Evolutionary conservation across 2,329 filamentous ascomycete genomes (phyloP).

Genomic region (Alternaria sp.): DNA sequence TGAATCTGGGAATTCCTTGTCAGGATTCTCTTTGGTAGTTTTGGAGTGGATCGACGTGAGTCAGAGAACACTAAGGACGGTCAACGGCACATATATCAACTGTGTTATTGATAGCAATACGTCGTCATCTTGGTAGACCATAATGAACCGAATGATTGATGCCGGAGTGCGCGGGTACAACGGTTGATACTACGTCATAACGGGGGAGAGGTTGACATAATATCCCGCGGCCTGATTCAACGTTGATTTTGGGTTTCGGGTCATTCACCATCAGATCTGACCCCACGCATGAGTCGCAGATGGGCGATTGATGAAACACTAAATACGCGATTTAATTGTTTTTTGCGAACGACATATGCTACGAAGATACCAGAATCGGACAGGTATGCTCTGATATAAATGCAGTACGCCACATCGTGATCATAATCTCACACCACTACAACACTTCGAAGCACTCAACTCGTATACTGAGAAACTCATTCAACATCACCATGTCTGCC

Average conservation of each 20-base stretch:
- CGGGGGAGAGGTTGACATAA: background rate
- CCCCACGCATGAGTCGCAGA: background rate
- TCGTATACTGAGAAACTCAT: rapidly evolving
- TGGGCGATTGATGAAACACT: background rate
- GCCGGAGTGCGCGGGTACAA: background rate
- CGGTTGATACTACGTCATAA: background rate
- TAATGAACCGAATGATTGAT: background rate
- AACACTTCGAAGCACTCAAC: background rate
- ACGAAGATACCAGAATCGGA: background rate
- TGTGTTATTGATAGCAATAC: background rate
- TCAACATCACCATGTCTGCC: background rate
- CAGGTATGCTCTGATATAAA: background rate
- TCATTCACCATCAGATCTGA: background rate
- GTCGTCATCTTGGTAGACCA: background rate
- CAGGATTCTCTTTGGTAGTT: background rate
- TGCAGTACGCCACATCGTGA: background rate
- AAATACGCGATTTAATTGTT: background rate
- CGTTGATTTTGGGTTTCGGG: background rate
- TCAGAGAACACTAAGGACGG: background rate
- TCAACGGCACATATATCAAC: background rate
- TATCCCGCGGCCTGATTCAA: background rate
- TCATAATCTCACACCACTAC: background rate
- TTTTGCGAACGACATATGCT: background rate
- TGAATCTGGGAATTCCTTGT: background rate
- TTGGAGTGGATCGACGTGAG: background rate